phyloP scores from a whole-genome alignment of 768 basidiomycete species.

The Amanita pseudoporphyria region DNA sequence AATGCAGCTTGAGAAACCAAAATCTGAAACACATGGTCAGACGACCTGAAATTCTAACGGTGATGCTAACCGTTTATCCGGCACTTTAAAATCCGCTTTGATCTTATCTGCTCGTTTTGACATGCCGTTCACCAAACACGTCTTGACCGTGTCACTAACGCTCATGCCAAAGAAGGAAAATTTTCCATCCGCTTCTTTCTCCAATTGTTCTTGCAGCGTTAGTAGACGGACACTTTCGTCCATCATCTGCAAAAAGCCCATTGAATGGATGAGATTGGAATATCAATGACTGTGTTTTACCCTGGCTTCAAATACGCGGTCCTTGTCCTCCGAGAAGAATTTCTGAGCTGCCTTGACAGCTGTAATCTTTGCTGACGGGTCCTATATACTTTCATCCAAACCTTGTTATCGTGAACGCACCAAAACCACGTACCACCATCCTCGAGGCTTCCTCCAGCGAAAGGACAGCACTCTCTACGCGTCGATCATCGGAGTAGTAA shows the following conservation, averaged over 20 bases:
- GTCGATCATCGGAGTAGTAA: constrained; percentile 94
- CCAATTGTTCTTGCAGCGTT: constrained; percentile 74
- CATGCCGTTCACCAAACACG: constrained; percentile 70
- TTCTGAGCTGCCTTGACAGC: constrained; percentile 80
- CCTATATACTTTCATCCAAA: constrained; percentile 31
- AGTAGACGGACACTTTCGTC: constrained; percentile 80
- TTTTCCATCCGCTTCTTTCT: constrained; percentile 75
- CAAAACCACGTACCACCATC: constrained; percentile 38
- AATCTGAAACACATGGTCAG: constrained; percentile 41
- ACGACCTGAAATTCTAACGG: not conserved
- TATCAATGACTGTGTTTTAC: constrained; percentile 24
- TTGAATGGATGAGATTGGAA: too few species aligned
- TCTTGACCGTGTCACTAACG: constrained; percentile 78
- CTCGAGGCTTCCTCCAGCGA: constrained; percentile 73
- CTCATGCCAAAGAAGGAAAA: constrained; percentile 75
- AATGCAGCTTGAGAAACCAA: constrained; percentile 88
- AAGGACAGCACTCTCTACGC: constrained; percentile 88
- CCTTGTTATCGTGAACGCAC: not conserved
- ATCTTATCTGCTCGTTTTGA: constrained; percentile 85
- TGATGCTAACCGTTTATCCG: constrained; percentile 78
- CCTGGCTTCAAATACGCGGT: constrained; percentile 84
- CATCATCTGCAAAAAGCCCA: constrained; percentile 69
- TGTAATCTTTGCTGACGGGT: constrained; percentile 58
- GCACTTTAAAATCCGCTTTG: constrained; percentile 84
- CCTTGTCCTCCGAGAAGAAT: constrained; percentile 93